Conservation (phyloP, 768 basidiomycete species). For the Cystofilobasidium bisporidii region DNA sequence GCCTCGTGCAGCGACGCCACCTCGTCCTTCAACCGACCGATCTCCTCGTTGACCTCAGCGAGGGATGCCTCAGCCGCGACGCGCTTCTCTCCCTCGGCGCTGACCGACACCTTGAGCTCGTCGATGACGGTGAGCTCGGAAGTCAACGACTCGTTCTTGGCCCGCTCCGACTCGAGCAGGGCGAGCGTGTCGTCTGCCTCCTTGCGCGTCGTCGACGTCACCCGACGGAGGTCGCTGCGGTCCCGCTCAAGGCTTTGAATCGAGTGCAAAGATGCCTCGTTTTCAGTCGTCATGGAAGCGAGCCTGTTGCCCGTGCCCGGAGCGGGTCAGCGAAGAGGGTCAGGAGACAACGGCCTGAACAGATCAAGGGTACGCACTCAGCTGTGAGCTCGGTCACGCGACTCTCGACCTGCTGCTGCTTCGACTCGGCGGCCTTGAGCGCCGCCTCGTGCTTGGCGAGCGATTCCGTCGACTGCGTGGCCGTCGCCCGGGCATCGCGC, state of each 20-base stretch:
- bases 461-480: background rate
- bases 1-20: conserved; percentile 35
- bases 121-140: background rate
- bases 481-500: background rate
- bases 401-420: conserved; percentile 53
- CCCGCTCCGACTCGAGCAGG: background rate
- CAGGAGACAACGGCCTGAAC: background rate
- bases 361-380: background rate
- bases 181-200: conserved; percentile 2
- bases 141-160: background rate
- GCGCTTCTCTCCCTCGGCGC: conserved; percentile 50
- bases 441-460: conserved; percentile 44
- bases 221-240: background rate
- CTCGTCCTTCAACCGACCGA: conserved; percentile 54
- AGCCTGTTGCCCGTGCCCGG: background rate
- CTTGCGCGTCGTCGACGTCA: background rate
- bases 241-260: background rate
- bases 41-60: conserved; percentile 55
- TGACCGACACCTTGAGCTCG: conserved; percentile 41
- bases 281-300: background rate
- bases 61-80: conserved; percentile 47
- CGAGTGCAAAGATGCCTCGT: background rate
- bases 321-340: background rate
- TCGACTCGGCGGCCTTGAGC: conserved; percentile 50
- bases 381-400: conserved; percentile 15